Evolutionary conservation across 495 filamentous ascomycete genomes (phyloP).

Genomic region (Daldinia grandis): DNA sequence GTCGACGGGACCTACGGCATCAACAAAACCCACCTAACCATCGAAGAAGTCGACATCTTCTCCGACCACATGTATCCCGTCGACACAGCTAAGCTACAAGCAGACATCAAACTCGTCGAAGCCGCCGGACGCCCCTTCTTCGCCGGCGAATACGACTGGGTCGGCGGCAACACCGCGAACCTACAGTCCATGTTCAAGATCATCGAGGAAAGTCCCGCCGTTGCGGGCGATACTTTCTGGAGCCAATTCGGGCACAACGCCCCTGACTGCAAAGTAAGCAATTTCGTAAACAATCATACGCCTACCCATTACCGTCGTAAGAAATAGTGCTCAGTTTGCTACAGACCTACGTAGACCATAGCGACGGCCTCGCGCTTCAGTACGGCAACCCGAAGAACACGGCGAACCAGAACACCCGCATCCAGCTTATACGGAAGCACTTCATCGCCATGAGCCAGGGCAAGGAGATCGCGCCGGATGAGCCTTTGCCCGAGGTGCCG

Average conservation of each 20-base stretch:
- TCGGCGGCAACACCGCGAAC: slow-evolving; percentile 46
- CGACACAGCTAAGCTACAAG: slow-evolving; percentile 52
- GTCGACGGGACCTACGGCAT: slow-evolving; percentile 66
- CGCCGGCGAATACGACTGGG: slow-evolving; percentile 64
- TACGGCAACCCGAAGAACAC: slow-evolving; percentile 60
- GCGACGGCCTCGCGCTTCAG: slow-evolving; percentile 58
- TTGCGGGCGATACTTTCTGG: slow-evolving; percentile 60
- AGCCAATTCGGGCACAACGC: slow-evolving; percentile 62
- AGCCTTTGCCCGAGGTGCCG: slow-evolving; percentile 43
- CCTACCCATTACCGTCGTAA: too few relatives aligned
- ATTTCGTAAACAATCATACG: not conserved
- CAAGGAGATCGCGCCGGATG: slow-evolving; percentile 29
- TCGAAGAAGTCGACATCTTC: slow-evolving; percentile 61
- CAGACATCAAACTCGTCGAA: slow-evolving; percentile 53
- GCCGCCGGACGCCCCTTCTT: slow-evolving; percentile 56
- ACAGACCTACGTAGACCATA: slow-evolving; percentile 51
- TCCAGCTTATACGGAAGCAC: slow-evolving; percentile 55
- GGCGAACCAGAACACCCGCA: slow-evolving; percentile 50
- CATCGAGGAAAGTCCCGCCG: slow-evolving; percentile 53
- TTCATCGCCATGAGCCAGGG: slow-evolving; percentile 54
- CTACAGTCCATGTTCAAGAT: slow-evolving; percentile 55
- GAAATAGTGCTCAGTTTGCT: not conserved
- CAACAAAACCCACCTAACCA: slow-evolving; percentile 57
- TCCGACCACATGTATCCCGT: slow-evolving; percentile 64
- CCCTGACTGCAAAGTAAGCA: slow-evolving; percentile 57